phyloP scores from a whole-genome alignment of 2,329 filamentous ascomycete species.

The Coleophoma cylindrospora region DNA sequence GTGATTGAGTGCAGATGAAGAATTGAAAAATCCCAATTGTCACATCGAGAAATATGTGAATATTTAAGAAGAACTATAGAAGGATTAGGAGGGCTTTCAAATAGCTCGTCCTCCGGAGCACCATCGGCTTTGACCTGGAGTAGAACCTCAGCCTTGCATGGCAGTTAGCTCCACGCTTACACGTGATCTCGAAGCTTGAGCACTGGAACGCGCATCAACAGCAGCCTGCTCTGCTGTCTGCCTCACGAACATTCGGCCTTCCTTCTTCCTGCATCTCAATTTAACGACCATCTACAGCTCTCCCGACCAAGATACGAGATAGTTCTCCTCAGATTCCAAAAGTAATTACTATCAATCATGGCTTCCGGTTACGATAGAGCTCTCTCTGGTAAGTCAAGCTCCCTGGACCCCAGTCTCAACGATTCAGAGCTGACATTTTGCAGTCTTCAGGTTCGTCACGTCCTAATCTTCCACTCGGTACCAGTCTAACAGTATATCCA shows the following conservation, averaged over 20 bases:
- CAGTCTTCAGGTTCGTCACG: slow-evolving; percentile 76
- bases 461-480: too few relatives aligned
- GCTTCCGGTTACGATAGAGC: slow-evolving; percentile 98
- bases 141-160: slow-evolving; percentile 8
- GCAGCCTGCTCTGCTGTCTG: background rate
- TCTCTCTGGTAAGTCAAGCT: slow-evolving; percentile 75
- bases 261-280: too few relatives aligned
- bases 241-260: too few relatives aligned
- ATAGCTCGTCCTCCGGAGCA: background rate
- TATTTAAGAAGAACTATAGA: too few relatives aligned
- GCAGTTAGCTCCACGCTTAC: slow-evolving; percentile 17
- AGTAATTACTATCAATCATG: slow-evolving; percentile 45
- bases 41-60: background rate
- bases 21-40: too few relatives aligned
- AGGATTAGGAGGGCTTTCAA: background rate
- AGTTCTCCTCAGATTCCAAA: background rate
- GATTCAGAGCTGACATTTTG: slow-evolving; percentile 31
- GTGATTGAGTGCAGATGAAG: too few relatives aligned
- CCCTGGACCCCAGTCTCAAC: slow-evolving; percentile 31
- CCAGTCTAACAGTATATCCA: slow-evolving; percentile 39
- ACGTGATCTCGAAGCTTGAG: background rate
- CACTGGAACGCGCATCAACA: background rate
- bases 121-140: background rate
- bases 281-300: too few relatives aligned
- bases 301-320: too few relatives aligned